Conservation (phyloP, 352 stramenopile genomes). For the Globisporangium cylindrosporum region DNA sequence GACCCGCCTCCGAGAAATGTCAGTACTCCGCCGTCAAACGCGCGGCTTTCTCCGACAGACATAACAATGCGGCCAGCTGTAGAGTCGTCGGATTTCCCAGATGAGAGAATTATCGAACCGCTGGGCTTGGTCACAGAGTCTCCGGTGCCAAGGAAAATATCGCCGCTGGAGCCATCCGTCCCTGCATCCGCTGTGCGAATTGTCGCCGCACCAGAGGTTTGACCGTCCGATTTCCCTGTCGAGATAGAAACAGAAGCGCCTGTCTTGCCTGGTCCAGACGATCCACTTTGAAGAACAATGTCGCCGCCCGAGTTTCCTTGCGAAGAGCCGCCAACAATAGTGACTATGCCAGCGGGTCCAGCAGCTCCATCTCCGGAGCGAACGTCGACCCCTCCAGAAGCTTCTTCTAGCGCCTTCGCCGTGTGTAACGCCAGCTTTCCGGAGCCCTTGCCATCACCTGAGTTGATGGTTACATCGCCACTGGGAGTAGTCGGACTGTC, state of each 20-base stretch:
- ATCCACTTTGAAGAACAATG: conserved; percentile 32
- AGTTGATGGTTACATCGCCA: conserved; percentile 47
- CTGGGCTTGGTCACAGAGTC: conserved; percentile 34
- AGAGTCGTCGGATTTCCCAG: conserved; percentile 35
- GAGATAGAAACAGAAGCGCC: conserved; percentile 49
- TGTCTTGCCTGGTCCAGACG: conserved; percentile 26
- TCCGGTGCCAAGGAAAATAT: conserved; percentile 47
- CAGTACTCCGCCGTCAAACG: conserved; percentile 25
- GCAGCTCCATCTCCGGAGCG: conserved; percentile 33
- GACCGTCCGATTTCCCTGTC: conserved; percentile 35
- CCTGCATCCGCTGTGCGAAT: conserved; percentile 33
- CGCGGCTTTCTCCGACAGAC: conserved; percentile 31
- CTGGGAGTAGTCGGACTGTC: conserved; percentile 36
- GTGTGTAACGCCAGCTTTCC: conserved; percentile 32
- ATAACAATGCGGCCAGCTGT: conserved; percentile 38
- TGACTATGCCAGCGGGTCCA: conserved; percentile 28
- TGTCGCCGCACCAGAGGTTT: conserved; percentile 44
- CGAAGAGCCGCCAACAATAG: conserved; percentile 35
- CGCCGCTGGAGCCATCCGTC: conserved; percentile 39
- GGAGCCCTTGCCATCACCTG: conserved; percentile 15
- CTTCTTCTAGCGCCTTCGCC: conserved; percentile 18
- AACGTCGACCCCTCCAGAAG: conserved; percentile 41
- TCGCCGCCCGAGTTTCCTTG: conserved; percentile 28
- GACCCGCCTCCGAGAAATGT: conserved; percentile 30
- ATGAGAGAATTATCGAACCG: conserved; percentile 42